A percentile compares a stretch with the other conserved stretches of the same genome.
Evolutionary conservation across 257 asterid genomes (phyloP).

Genomic region (Osmanthus fragrans): DNA sequence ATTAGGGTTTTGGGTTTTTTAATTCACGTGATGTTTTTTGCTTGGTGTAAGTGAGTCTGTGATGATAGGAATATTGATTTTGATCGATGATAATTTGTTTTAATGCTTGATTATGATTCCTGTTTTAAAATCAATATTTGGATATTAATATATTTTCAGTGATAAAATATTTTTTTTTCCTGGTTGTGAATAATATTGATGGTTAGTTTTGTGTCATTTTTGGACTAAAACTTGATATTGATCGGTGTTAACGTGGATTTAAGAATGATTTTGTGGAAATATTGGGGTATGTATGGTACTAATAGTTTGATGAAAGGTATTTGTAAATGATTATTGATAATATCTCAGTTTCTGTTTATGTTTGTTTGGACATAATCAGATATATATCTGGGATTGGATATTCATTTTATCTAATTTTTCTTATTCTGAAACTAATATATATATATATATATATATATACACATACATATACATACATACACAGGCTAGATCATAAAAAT

Average conservation of each 20-base stretch:
- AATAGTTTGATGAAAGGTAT: background rate
- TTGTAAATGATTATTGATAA: background rate
- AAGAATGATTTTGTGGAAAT: background rate
- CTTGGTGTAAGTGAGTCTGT: background rate
- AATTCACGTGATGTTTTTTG: slow-evolving; percentile 2
- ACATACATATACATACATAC: too few relatives aligned
- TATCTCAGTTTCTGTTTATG: background rate
- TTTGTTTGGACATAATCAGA: background rate
- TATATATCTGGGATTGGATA: background rate
- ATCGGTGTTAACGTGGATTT: background rate
- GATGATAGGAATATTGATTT: background rate
- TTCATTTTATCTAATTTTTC: background rate
- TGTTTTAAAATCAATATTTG: too few relatives aligned
- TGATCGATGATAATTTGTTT: background rate
- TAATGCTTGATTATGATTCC: background rate
- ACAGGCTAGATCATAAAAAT: too few relatives aligned
- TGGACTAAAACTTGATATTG: background rate
- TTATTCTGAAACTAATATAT: background rate
- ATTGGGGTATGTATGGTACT: background rate
- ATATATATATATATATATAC: too few relatives aligned
- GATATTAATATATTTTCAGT: too few relatives aligned
- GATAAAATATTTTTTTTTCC: too few relatives aligned
- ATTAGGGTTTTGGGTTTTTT: background rate
- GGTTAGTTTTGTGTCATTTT: background rate
- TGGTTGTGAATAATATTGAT: background rate